Percentiles rank a stretch among this genome's conserved stretches.
Conservation (phyloP, 345 rosid genomes). For the Camelina sativa region DNA sequence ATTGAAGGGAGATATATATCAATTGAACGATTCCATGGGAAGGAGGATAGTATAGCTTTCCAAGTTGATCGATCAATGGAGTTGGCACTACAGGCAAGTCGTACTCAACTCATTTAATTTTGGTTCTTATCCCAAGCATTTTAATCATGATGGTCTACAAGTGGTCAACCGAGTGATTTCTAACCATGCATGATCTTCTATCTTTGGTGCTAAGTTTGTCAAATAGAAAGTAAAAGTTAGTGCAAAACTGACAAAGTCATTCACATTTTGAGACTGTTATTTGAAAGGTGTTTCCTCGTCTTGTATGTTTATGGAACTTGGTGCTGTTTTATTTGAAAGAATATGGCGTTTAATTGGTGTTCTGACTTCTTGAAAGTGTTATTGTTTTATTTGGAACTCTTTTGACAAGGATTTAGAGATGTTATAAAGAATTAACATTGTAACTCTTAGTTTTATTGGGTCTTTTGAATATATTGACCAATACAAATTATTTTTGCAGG, state of each 20-base stretch:
- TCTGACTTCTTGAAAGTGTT: slow-evolving; percentile 10
- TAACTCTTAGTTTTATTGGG: not conserved
- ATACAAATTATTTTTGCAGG: slow-evolving; percentile 56
- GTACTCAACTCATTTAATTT: slow-evolving; percentile 4
- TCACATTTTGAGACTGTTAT: slow-evolving; percentile 13
- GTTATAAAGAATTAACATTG: not conserved
- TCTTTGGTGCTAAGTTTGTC: not conserved
- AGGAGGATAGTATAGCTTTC: slow-evolving; percentile 67
- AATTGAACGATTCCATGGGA: slow-evolving; percentile 63
- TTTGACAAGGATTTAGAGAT: slow-evolving; percentile 12
- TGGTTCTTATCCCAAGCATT: not conserved
- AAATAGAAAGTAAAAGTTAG: not conserved
- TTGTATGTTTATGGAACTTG: slow-evolving; percentile 13
- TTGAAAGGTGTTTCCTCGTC: slow-evolving; percentile 11
- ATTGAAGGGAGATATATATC: slow-evolving; percentile 91
- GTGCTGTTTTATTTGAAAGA: not conserved
- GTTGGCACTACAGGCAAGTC: slow-evolving; percentile 81
- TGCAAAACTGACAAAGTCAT: not conserved
- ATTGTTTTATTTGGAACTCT: slow-evolving; percentile 1
- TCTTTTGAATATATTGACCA: slow-evolving; percentile 30
- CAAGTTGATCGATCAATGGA: slow-evolving; percentile 91
- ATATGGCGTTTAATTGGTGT: slow-evolving; percentile 14
- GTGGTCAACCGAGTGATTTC: not conserved
- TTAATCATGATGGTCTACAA: slow-evolving; percentile 12
- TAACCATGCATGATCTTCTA: slow-evolving; percentile 11